phyloP scores from a whole-genome alignment of 306 rosid genomes.

The Vicia villosa region DNA sequence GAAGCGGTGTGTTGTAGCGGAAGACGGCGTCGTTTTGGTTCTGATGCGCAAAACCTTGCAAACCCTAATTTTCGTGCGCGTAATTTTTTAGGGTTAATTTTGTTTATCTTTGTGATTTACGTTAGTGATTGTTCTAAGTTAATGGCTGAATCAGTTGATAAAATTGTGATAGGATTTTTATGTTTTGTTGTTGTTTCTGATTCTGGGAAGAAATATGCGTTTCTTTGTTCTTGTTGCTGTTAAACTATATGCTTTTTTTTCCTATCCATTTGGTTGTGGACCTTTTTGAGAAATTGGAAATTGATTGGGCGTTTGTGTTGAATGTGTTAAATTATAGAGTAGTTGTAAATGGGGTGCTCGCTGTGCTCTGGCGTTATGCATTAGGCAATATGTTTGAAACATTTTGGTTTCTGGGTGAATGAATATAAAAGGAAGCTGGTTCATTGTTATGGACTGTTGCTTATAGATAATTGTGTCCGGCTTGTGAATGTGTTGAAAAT shows the following conservation, averaged over 20 bases:
- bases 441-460: constrained; percentile 1
- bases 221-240: not conserved
- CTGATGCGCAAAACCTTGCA: not conserved
- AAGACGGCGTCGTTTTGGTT: not conserved
- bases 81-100: not conserved
- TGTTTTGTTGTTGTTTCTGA: not conserved
- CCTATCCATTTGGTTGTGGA: not conserved
- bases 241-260: not conserved
- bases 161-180: not conserved
- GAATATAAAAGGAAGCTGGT: not conserved
- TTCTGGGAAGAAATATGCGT: not conserved
- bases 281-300: not conserved
- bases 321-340: not conserved
- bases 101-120: not conserved
- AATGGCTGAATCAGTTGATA: not conserved
- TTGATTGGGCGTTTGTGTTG: not conserved
- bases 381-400: not conserved
- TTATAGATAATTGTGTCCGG: not conserved
- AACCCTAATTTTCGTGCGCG: constrained; percentile 29
- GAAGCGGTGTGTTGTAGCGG: not conserved
- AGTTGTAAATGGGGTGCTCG: not conserved
- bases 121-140: not conserved
- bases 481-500: not conserved
- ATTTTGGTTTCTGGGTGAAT: not conserved
- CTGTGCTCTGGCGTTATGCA: not conserved